A percentile compares a stretch with the other conserved stretches of the same genome.
These are phyloP conservation scores for Micractinium sp. DNA, from an alignment of 139 green algal species.

Conservation along the genomic window DNA sequence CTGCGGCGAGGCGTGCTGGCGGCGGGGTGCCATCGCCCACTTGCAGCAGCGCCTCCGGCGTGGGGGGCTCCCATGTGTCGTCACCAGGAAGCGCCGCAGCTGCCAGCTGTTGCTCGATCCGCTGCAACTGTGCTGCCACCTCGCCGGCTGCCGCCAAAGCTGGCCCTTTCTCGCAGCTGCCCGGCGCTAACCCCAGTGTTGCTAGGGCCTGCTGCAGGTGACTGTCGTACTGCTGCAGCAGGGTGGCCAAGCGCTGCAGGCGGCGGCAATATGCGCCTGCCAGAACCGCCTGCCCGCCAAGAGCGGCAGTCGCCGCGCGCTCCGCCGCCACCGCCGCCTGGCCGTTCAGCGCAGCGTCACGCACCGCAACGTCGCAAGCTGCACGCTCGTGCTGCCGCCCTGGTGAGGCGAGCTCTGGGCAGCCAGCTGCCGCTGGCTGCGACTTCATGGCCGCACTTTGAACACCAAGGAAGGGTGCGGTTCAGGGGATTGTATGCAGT, in stretches of 20 bases:
- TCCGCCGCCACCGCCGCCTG: not conserved
- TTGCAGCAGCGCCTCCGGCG: not conserved
- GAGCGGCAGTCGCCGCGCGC: not conserved
- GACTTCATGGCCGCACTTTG: not conserved
- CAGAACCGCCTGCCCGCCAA: not conserved
- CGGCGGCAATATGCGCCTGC: not conserved
- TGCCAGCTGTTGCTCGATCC: not conserved
- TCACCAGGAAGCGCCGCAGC: not conserved
- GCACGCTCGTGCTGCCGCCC: too few species aligned
- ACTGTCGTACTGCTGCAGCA: constrained; percentile 10
- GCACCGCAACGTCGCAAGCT: too few species aligned
- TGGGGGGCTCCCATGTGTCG: not conserved
- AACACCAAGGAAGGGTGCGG: not conserved
- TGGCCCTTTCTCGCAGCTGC: not conserved
- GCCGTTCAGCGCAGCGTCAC: not conserved
- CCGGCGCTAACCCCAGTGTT: not conserved
- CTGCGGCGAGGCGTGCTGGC: not conserved
- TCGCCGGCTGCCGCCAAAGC: not conserved
- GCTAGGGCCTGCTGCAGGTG: constrained; percentile 2
- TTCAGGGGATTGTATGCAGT: not conserved
- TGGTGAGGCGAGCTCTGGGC: too few species aligned
- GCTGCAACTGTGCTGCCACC: not conserved
- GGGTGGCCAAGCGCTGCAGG: constrained; percentile 2
- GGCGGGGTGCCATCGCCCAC: not conserved
- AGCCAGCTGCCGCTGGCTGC: not conserved